Evolutionary conservation across 768 basidiomycete genomes (phyloP).

Genomic region (Gloeopeniophorella convolvens): DNA sequence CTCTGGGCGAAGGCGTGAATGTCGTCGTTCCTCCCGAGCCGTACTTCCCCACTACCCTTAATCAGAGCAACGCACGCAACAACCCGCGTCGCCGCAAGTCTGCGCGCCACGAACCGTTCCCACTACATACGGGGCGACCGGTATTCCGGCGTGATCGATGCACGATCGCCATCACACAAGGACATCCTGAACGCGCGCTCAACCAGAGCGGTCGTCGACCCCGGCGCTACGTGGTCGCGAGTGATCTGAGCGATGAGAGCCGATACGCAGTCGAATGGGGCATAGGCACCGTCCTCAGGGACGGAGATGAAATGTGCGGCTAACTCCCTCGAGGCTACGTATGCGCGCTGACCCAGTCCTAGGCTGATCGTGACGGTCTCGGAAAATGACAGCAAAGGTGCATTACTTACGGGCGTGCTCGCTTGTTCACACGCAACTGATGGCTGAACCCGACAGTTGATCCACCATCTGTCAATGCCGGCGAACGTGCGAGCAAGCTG

Average conservation of each 20-base stretch:
- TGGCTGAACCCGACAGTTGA: conserved; percentile 41
- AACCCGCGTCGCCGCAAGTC: conserved; percentile 53
- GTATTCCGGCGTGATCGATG: conserved; percentile 88
- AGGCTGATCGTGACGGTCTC: conserved; percentile 83
- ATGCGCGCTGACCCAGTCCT: conserved; percentile 5
- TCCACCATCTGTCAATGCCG: conserved; percentile 58
- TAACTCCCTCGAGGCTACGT: neutral
- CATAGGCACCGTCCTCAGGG: conserved; percentile 89
- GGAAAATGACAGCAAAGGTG: conserved; percentile 88
- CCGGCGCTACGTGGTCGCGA: conserved; percentile 79
- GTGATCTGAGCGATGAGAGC: conserved; percentile 92
- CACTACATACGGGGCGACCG: conserved; percentile 66
- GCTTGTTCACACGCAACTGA: neutral
- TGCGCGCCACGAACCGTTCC: conserved; percentile 56
- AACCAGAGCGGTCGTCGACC: conserved; percentile 48
- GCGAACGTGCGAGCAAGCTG: conserved; percentile 73
- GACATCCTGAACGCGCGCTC: conserved; percentile 55
- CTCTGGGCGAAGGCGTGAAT: conserved; percentile 88
- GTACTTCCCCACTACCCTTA: conserved; percentile 71
- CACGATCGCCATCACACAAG: conserved; percentile 84
- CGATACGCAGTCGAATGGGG: conserved; percentile 97
- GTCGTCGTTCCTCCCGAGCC: conserved; percentile 80
- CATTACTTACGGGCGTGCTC: conserved; percentile 3
- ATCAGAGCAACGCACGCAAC: conserved; percentile 33
- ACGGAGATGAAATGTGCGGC: conserved; percentile 82